Conservation (phyloP, 2,329 filamentous ascomycete species). For the Penicillium nordicum region DNA sequence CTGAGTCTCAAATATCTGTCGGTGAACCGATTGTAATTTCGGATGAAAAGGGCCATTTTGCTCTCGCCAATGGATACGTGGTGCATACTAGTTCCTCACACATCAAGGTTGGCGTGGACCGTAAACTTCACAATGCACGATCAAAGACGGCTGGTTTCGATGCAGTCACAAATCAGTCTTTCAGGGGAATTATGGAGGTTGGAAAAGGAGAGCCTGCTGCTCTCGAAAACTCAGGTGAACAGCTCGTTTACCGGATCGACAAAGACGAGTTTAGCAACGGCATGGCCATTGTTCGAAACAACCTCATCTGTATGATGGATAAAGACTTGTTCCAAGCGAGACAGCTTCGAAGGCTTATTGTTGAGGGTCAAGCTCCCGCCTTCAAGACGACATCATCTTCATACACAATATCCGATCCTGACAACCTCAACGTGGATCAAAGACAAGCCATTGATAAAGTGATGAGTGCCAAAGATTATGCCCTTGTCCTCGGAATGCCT, state of each 20-base stretch:
- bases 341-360: slow-evolving; percentile 73
- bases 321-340: slow-evolving; percentile 67
- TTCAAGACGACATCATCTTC: slow-evolving; percentile 68
- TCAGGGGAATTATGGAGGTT: slow-evolving; percentile 88
- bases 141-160: slow-evolving; percentile 74
- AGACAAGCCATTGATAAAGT: slow-evolving; percentile 85
- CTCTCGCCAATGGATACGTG: slow-evolving; percentile 87
- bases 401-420: slow-evolving; percentile 56
- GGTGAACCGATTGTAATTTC: slow-evolving; percentile 96
- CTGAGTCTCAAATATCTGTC: slow-evolving; percentile 80
- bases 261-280: slow-evolving; percentile 99
- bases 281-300: slow-evolving; percentile 92
- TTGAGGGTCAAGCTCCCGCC: slow-evolving; percentile 68
- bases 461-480: slow-evolving; percentile 92
- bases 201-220: slow-evolving; percentile 49
- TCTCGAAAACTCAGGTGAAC: slow-evolving; percentile 45
- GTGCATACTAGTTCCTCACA: slow-evolving; percentile 69
- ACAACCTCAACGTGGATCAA: slow-evolving; percentile 80
- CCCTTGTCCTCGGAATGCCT: slow-evolving; percentile 96
- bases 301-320: slow-evolving; percentile 88
- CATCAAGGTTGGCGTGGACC: slow-evolving; percentile 86
- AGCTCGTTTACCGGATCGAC: slow-evolving; percentile 75
- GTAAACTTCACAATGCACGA: slow-evolving; percentile 81
- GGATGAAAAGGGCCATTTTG: slow-evolving; percentile 92
- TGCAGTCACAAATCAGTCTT: slow-evolving; percentile 72